phyloP scores from a whole-genome alignment of 805 yeast species.

The Brettanomyces custersianus region DNA sequence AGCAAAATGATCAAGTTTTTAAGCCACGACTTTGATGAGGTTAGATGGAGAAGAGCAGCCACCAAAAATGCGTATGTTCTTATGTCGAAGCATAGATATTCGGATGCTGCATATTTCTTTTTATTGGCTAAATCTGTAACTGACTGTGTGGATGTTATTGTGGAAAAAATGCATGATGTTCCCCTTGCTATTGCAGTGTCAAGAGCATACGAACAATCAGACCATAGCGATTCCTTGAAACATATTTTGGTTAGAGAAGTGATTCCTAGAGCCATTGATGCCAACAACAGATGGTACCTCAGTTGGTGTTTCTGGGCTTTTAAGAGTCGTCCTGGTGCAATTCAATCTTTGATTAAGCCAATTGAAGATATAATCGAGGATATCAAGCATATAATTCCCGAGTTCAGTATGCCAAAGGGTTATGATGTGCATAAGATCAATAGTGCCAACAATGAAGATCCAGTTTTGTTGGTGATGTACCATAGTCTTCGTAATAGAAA shows the following conservation, averaged over 20 bases:
- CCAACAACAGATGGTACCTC: conserved; percentile 73
- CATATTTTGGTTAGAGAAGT: conserved; percentile 40
- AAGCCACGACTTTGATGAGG: conserved; percentile 62
- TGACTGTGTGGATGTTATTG: conserved; percentile 71
- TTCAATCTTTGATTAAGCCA: conserved; percentile 56
- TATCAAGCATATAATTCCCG: conserved; percentile 19
- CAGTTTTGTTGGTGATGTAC: conserved; percentile 65
- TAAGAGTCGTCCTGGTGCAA: conserved; percentile 38
- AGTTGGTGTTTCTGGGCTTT: conserved; percentile 76
- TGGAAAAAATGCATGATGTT: conserved; percentile 57
- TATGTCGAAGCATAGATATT: conserved; percentile 76
- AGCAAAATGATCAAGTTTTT: conserved; percentile 73
- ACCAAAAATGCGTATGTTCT: conserved; percentile 86
- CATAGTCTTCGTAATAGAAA: conserved; percentile 47
- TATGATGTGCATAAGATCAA: conserved; percentile 27
- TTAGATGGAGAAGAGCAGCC: conserved; percentile 84
- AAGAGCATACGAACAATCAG: conserved; percentile 58
- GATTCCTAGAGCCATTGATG: conserved; percentile 45
- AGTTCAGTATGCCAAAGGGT: conserved; percentile 24
- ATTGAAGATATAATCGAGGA: conserved; percentile 31
- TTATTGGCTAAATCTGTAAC: conserved; percentile 64
- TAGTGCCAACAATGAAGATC: conserved; percentile 49
- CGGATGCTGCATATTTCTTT: conserved; percentile 87
- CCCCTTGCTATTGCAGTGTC: conserved; percentile 76
- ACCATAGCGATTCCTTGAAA: conserved; percentile 44